Percentiles rank a stretch among this genome's conserved stretches.
Evolutionary conservation across 768 basidiomycete species (phyloP).

Genomic region (Postia placenta): DNA sequence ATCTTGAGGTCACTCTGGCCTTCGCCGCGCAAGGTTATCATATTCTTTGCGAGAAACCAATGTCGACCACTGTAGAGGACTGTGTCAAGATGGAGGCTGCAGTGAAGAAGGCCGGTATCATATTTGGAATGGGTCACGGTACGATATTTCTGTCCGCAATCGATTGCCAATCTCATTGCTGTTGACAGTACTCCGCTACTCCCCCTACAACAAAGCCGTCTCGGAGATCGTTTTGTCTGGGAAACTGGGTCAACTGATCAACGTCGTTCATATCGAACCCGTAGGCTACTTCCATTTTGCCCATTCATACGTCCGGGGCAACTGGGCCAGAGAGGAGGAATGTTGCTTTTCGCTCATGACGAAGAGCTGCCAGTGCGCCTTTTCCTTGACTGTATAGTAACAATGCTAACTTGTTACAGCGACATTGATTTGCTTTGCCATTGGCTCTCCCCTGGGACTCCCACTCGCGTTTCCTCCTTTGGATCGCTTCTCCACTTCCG

Average conservation of each 20-base stretch:
- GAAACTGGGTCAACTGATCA: slow-evolving; percentile 69
- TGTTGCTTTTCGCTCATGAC: slow-evolving; percentile 84
- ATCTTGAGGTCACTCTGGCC: slow-evolving; percentile 64
- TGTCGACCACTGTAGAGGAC: slow-evolving; percentile 71
- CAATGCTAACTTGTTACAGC: slow-evolving; percentile 30
- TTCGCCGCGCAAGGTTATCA: slow-evolving; percentile 82
- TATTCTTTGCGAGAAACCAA: slow-evolving; percentile 90
- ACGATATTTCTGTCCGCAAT: slow-evolving; percentile 12
- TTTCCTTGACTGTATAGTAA: slow-evolving; percentile 2
- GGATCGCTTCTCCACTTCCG: slow-evolving; percentile 83
- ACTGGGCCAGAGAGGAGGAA: slow-evolving; percentile 64
- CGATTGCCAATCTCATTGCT: neutral
- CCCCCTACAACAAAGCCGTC: slow-evolving; percentile 72
- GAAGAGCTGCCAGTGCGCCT: slow-evolving; percentile 81
- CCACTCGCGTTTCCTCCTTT: slow-evolving; percentile 74
- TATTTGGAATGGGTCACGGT: slow-evolving; percentile 91
- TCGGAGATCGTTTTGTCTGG: slow-evolving; percentile 67
- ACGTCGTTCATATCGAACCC: slow-evolving; percentile 80
- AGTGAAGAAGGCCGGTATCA: slow-evolving; percentile 59
- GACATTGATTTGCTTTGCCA: slow-evolving; percentile 82
- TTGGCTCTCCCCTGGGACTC: slow-evolving; percentile 63
- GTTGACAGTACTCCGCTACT: slow-evolving; percentile 72
- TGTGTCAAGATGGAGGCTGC: slow-evolving; percentile 72
- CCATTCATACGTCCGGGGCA: slow-evolving; percentile 82
- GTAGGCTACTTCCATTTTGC: slow-evolving; percentile 87